These are phyloP conservation scores for Wickerhamiella infanticola DNA, from an alignment of 1,139 yeast genomes.

Conservation along the genomic window DNA sequence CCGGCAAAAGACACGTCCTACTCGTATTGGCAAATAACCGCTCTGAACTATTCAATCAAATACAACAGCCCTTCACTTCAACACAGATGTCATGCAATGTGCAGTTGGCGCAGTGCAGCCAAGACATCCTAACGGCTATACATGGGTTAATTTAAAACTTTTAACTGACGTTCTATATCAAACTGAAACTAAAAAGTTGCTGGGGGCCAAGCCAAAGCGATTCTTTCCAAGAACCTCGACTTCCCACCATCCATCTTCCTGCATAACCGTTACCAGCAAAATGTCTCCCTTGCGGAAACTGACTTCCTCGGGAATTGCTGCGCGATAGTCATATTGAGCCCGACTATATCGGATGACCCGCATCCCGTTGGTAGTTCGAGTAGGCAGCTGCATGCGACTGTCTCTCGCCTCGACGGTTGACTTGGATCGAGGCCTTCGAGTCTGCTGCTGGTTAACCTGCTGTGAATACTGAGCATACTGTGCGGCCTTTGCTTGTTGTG, in stretches of 20 bases:
- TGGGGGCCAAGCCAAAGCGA: constrained; percentile 65
- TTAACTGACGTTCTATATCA: neutral
- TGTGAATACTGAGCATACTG: constrained; percentile 3
- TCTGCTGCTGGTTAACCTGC: constrained; percentile 13
- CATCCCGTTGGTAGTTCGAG: constrained; percentile 30
- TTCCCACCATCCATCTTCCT: constrained; percentile 86
- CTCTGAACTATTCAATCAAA: too few species aligned
- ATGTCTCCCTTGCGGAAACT: constrained; percentile 59
- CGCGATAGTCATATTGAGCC: constrained; percentile 59
- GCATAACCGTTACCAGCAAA: constrained; percentile 54
- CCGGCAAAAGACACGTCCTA: too few species aligned
- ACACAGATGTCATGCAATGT: too few species aligned
- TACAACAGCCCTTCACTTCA: too few species aligned
- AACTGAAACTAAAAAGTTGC: constrained; percentile 34
- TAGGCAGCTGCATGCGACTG: constrained; percentile 18
- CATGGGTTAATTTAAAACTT: neutral
- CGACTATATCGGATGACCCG: constrained; percentile 44
- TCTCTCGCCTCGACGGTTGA: constrained; percentile 1
- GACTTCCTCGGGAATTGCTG: constrained; percentile 68
- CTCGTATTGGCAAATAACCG: too few species aligned
- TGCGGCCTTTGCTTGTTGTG: neutral
- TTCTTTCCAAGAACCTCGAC: constrained; percentile 47
- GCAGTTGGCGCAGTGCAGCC: too few species aligned
- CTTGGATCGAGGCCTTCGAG: constrained; percentile 3
- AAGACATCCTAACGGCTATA: too few species aligned